A percentile compares a stretch with the other conserved stretches of the same genome.
Evolutionary conservation across 1,284 basidiomycete genomes (phyloP).

Genomic region (Moesziomyces sp.): DNA sequence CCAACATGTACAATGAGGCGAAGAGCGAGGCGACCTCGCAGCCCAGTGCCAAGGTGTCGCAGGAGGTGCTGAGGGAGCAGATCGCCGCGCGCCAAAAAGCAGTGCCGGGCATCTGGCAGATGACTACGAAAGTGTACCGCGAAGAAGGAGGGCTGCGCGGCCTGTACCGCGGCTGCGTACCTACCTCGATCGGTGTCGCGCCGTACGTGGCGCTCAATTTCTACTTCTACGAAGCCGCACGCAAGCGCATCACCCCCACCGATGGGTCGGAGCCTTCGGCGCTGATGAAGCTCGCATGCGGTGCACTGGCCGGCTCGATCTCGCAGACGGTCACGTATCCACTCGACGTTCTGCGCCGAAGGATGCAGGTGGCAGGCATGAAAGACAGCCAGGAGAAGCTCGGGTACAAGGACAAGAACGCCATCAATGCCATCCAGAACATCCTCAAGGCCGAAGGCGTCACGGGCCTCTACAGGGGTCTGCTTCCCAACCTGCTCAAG

Average conservation of each 20-base stretch:
- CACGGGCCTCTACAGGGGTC: slow-evolving; percentile 81
- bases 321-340: slow-evolving; percentile 95
- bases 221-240: slow-evolving; percentile 64
- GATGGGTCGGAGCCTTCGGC: slow-evolving; percentile 51
- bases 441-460: slow-evolving; percentile 81
- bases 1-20: slow-evolving; percentile 59
- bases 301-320: slow-evolving; percentile 74
- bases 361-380: slow-evolving; percentile 96
- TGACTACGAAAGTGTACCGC: slow-evolving; percentile 86
- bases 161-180: slow-evolving; percentile 85
- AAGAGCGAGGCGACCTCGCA: slow-evolving; percentile 15
- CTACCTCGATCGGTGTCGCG: slow-evolving; percentile 90
- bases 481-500: slow-evolving; percentile 90
- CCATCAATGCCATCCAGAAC: slow-evolving; percentile 76
- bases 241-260: slow-evolving; percentile 60
- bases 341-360: slow-evolving; percentile 89
- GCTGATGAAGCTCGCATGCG: slow-evolving; percentile 69
- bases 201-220: slow-evolving; percentile 77
- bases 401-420: slow-evolving; percentile 76
- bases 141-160: slow-evolving; percentile 90
- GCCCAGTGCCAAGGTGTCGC: slow-evolving; percentile 4
- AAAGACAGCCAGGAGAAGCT: slow-evolving; percentile 71
- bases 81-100: slow-evolving; percentile 32
- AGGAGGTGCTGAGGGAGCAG: slow-evolving; percentile 20
- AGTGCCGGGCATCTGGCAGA: slow-evolving; percentile 81